Conservation (phyloP, 176 grass and related monocot genomes). For the Raddia distichophylla region DNA sequence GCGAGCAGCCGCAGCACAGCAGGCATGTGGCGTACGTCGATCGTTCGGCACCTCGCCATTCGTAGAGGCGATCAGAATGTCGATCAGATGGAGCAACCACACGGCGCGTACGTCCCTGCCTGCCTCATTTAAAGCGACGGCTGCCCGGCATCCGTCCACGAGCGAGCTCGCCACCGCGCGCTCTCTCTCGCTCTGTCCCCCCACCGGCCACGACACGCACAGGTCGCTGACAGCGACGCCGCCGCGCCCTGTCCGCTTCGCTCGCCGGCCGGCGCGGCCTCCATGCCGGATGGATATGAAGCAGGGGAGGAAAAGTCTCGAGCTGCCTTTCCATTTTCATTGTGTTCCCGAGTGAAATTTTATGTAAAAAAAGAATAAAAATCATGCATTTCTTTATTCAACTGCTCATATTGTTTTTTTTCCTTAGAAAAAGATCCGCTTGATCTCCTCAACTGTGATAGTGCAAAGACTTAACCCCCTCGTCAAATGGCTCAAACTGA, state of each 20-base stretch:
- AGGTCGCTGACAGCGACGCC: constrained; percentile 27
- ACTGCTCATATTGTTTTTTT: no score
- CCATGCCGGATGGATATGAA: neutral
- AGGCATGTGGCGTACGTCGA: neutral
- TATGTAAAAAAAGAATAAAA: no score
- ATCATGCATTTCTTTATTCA: no score
- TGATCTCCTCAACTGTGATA: no score
- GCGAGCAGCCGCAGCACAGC: neutral
- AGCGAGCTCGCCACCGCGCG: neutral
- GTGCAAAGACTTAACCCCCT: no score
- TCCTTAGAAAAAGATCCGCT: no score
- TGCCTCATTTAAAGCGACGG: constrained; percentile 45
- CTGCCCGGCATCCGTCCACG: constrained; percentile 37
- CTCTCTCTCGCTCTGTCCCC: neutral
- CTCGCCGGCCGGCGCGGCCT: neutral
- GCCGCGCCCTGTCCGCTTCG: neutral
- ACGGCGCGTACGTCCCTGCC: neutral
- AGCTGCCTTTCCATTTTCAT: neutral
- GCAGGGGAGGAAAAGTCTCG: constrained; percentile 19
- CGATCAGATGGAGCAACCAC: constrained; percentile 10
- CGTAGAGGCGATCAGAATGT: neutral
- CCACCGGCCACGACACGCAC: neutral
- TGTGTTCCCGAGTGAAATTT: constrained; percentile 24
- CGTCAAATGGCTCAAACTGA: no score
- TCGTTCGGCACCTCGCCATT: constrained; percentile 10